Conservation (phyloP, 176 grass and related monocot species). For the Tillandsia fasciculata region DNA sequence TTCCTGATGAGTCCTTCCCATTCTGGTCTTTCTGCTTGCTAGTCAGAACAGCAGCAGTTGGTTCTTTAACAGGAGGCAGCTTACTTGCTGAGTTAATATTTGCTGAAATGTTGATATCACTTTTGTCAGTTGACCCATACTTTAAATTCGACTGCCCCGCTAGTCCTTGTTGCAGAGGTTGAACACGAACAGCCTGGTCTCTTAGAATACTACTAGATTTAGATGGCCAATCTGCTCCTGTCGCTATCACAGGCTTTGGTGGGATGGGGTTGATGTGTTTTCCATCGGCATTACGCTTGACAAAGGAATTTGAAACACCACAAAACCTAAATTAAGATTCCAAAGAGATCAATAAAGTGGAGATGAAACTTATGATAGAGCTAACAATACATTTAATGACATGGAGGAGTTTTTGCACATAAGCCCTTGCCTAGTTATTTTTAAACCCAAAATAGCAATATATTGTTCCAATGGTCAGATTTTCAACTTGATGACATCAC, state of each 20-base stretch:
- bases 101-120: slow-evolving; percentile 32
- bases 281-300: slow-evolving; percentile 48
- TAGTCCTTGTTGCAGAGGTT: slow-evolving; percentile 30
- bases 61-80: slow-evolving; percentile 41
- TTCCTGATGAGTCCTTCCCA: slow-evolving; percentile 41
- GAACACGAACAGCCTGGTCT: slow-evolving; percentile 41
- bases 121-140: slow-evolving; percentile 32
- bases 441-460: too few species aligned
- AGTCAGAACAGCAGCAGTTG: slow-evolving; percentile 20
- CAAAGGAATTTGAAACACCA: slow-evolving; percentile 61
- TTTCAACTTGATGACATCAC: too few species aligned
- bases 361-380: not conserved
- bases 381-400: too few species aligned
- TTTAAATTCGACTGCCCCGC: slow-evolving; percentile 20
- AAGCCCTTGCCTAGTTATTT: not conserved
- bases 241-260: slow-evolving; percentile 29
- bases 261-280: slow-evolving; percentile 39
- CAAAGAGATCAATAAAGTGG: slow-evolving; percentile 16
- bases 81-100: slow-evolving; percentile 27
- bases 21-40: slow-evolving; percentile 64
- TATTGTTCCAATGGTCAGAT: too few species aligned
- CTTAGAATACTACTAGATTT: slow-evolving; percentile 50
- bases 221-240: slow-evolving; percentile 4
- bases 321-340: slow-evolving; percentile 59
- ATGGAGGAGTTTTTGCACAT: not conserved